These are phyloP conservation scores for Strobilomyces confusus DNA, from an alignment of 768 basidiomycete genomes.

Conservation along the genomic window DNA sequence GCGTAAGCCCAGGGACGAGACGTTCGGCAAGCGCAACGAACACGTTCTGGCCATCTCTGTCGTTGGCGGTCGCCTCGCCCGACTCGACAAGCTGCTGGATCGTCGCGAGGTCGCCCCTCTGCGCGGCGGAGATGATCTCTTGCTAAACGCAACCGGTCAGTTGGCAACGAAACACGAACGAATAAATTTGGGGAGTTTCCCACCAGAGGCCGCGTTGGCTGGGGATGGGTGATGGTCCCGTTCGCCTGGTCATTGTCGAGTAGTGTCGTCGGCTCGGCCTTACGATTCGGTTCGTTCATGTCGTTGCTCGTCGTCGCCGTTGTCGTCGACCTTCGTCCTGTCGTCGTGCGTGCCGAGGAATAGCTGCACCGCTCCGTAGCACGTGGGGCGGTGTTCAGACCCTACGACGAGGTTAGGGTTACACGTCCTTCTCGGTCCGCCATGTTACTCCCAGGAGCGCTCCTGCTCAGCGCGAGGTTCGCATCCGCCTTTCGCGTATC, in stretches of 20 bases:
- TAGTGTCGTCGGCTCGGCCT: slow-evolving; percentile 28
- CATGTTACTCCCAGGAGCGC: slow-evolving; percentile 14
- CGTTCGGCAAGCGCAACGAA: slow-evolving; percentile 13
- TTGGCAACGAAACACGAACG: neutral
- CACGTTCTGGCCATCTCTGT: slow-evolving; percentile 87
- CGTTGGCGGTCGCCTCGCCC: slow-evolving; percentile 65
- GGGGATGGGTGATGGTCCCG: slow-evolving; percentile 26
- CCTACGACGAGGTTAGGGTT: slow-evolving; percentile 32
- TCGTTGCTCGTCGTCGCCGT: slow-evolving; percentile 18
- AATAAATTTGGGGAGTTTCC: neutral
- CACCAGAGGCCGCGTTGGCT: slow-evolving; percentile 24
- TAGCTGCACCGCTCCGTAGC: neutral
- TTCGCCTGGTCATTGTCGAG: slow-evolving; percentile 26
- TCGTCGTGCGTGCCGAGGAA: neutral
- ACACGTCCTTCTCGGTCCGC: neutral
- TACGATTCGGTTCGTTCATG: slow-evolving; percentile 30
- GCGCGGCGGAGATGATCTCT: slow-evolving; percentile 81
- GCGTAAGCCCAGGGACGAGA: neutral
- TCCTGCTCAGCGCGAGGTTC: slow-evolving; percentile 21
- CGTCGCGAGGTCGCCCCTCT: slow-evolving; percentile 73
- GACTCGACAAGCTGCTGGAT: slow-evolving; percentile 67
- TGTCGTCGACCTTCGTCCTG: slow-evolving; percentile 9
- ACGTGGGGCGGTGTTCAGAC: slow-evolving; percentile 21
- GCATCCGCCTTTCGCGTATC: neutral
- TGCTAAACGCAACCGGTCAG: slow-evolving; percentile 23